Conservation (phyloP, 805 yeast species). For the Dipodascus albidus region DNA sequence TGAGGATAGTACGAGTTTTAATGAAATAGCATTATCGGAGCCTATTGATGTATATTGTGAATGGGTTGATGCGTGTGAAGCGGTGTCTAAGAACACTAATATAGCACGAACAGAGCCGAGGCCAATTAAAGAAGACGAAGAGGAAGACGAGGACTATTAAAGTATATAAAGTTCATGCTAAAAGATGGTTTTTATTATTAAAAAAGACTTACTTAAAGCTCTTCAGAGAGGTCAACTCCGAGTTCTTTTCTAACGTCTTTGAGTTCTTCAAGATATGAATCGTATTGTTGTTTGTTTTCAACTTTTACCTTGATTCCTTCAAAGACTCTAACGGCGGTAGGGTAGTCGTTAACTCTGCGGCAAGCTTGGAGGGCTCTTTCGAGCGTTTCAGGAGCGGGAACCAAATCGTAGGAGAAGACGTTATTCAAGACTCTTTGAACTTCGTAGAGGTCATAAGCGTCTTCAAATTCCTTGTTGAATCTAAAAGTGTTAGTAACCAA, state of each 20-base stretch:
- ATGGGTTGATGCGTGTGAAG: conserved; percentile 96
- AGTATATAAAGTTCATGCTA: not conserved
- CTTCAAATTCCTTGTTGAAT: conserved; percentile 93
- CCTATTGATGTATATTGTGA: conserved; percentile 94
- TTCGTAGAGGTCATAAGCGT: conserved; percentile 79
- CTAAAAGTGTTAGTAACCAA: conserved; percentile 24
- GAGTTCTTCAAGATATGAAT: conserved; percentile 91
- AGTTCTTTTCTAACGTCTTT: conserved; percentile 84
- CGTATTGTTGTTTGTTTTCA: conserved; percentile 86
- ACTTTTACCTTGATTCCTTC: conserved; percentile 95
- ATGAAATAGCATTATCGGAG: conserved; percentile 39
- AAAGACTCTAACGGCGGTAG: conserved; percentile 96
- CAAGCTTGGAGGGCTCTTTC: conserved; percentile 95
- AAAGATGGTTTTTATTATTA: not conserved
- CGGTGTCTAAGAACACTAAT: conserved; percentile 33
- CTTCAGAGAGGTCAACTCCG: conserved; percentile 90
- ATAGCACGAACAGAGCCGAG: conserved; percentile 39
- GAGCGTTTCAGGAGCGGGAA: conserved; percentile 93
- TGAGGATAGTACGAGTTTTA: not conserved
- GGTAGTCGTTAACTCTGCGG: conserved; percentile 97
- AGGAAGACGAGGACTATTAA: not conserved
- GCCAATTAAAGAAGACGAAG: not conserved
- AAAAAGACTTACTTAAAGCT: conserved; percentile 42
- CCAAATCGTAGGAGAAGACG: conserved; percentile 96
- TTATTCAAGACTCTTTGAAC: conserved; percentile 93